Conservation (phyloP, 2,329 filamentous ascomycete species). For the Aspergillus niger region DNA sequence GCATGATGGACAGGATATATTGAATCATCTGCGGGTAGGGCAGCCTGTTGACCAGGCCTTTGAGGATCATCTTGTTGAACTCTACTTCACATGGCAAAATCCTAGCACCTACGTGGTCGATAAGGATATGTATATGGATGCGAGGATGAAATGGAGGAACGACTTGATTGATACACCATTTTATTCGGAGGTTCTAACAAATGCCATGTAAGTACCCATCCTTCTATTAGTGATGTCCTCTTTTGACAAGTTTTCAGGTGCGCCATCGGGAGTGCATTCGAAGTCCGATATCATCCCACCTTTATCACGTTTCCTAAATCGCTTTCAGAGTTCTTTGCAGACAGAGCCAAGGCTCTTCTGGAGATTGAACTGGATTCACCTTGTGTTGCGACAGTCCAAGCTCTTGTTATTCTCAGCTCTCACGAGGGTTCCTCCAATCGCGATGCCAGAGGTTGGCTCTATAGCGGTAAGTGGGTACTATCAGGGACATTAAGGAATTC, state of each 20-base stretch:
- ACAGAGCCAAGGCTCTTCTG: conserved; percentile 43
- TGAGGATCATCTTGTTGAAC: conserved; percentile 48
- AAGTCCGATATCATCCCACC: conserved; percentile 36
- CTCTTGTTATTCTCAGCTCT: conserved; percentile 44
- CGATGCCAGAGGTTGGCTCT: conserved; percentile 47
- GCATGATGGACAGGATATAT: conserved; percentile 42
- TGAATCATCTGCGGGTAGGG: conserved; percentile 46
- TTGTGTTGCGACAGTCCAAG: conserved; percentile 47
- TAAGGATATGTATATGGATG: conserved; percentile 43
- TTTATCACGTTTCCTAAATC: conserved; percentile 38
- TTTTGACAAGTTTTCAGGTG: conserved; percentile 3
- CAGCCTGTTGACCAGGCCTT: conserved; percentile 44
- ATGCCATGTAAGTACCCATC: conserved; percentile 39
- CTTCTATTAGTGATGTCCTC: neutral
- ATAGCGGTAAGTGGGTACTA: conserved; percentile 33
- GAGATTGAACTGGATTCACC: conserved; percentile 49
- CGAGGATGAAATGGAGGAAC: conserved; percentile 38
- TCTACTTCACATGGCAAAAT: conserved; percentile 55
- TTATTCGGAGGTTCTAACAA: conserved; percentile 45
- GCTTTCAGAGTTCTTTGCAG: conserved; percentile 40
- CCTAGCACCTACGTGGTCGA: conserved; percentile 50
- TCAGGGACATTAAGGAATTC: neutral
- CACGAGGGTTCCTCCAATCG: conserved; percentile 41
- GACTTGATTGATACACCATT: conserved; percentile 43
- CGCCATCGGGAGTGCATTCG: conserved; percentile 30